Evolutionary conservation across 345 rosid genomes (phyloP), one percentile per base, ranked within the genome.

Genomic region (Pistacia vera): DNA sequence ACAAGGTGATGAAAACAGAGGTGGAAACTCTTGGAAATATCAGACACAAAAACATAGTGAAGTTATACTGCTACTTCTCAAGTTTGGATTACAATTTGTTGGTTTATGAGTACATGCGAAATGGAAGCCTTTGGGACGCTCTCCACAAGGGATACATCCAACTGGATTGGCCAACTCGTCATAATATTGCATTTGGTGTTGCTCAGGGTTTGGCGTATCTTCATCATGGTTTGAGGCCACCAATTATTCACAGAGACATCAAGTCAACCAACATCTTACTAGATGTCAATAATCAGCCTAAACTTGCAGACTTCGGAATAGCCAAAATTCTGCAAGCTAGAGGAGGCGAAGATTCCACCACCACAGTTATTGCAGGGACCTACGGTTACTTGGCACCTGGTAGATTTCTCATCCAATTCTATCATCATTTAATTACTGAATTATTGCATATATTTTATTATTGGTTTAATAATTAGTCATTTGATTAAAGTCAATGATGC

Each of bases 331-430:
- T 93, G 85, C 94, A 88, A 72, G 97, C 96, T 13, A 82, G 93
- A 81, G 93, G 94, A 16, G 85, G 93, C 20, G 91, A 85, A 84
- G 99, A 95, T 74, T 95, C 93, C 3, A 95, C 93, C 65, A 88
- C 93, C 17, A 93, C 96, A 16, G 88, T 88, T 57, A 76, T 91
- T 8, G 99, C 97, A 1, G 98, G 99, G 65, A 95, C 99, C 58
- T 95, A 89, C n/a, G 97, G 97, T 71, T 95, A 95, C 81, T 75
- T 95, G 75, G 98, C 98, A 35, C 98, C 98, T 55, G 99, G 99
- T 90, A 74, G 66, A 36, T 62, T 64, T 70, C 77, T 70, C 1
- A 67, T 67, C 61, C 76, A 77, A 61, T 62, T 72, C 10, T 30
- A 12, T 30, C 4, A 12, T 57, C 11, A 52, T 17, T 12, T 18